Conservation (phyloP, 805 yeast species). For the Candida incommunis region DNA sequence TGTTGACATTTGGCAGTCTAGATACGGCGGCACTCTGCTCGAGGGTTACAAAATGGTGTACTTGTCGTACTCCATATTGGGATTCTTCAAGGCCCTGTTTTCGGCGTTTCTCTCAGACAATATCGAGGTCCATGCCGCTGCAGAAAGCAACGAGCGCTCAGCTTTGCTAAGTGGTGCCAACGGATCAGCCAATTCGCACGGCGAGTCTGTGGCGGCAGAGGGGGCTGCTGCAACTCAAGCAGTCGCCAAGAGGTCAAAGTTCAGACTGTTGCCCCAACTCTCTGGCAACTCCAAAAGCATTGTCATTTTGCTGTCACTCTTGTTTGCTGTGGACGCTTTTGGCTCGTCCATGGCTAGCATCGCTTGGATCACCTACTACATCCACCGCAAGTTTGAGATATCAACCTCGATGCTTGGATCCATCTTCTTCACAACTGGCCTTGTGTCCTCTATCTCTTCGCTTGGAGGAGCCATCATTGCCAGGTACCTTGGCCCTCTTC, state of each 20-base stretch:
- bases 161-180: constrained; percentile 6
- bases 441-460: constrained; percentile 48
- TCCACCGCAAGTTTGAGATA: constrained; percentile 39
- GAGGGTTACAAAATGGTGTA: constrained; percentile 41
- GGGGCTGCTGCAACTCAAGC: neutral
- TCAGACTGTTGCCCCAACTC: constrained; percentile 7
- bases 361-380: constrained; percentile 74
- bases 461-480: constrained; percentile 30
- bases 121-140: constrained; percentile 9
- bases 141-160: constrained; percentile 2
- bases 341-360: constrained; percentile 74
- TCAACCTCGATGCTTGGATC: constrained; percentile 48
- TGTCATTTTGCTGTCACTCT: constrained; percentile 15
- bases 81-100: constrained; percentile 30
- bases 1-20: constrained; percentile 13
- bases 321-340: constrained; percentile 68
- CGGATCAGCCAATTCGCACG: neutral
- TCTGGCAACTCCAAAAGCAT: constrained; percentile 14
- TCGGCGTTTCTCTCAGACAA: constrained; percentile 30
- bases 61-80: constrained; percentile 36
- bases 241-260: neutral
- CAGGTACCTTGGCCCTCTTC: constrained; percentile 57
- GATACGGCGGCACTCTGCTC: constrained; percentile 5
- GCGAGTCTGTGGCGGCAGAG: neutral
- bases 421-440: constrained; percentile 50